These are phyloP conservation scores for Spizellomyces sp. DNA, from an alignment of 192 early-diverging fungal genomes.

Conservation along the genomic window DNA sequence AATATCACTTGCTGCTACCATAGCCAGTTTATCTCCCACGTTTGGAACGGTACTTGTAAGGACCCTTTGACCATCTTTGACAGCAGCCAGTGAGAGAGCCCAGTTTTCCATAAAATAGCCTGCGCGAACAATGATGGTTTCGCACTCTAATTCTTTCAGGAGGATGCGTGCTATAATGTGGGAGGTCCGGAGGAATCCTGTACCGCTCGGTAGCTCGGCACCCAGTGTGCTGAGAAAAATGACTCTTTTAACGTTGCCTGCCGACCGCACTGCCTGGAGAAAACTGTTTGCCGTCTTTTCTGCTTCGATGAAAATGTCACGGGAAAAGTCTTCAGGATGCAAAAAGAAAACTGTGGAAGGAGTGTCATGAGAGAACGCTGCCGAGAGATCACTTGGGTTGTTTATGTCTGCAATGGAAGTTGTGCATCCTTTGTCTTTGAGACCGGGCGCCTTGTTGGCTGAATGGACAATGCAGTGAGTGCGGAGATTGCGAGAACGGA, in stretches of 20 bases:
- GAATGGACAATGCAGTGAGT: constrained; percentile 1
- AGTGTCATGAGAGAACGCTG: not conserved
- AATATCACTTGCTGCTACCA: not conserved
- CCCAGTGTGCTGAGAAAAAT: not conserved
- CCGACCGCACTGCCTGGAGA: not conserved
- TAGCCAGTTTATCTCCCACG: not conserved
- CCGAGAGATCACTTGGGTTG: not conserved
- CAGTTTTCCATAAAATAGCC: constrained; percentile 3
- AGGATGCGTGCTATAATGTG: not conserved
- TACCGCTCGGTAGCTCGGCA: not conserved
- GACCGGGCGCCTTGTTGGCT: not conserved
- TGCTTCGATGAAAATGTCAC: not conserved
- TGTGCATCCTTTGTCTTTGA: not conserved
- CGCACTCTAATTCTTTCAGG: not conserved
- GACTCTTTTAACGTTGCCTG: not conserved
- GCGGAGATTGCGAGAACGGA: not conserved
- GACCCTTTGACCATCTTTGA: not conserved
- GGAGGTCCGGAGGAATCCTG: not conserved
- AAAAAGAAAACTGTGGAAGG: not conserved
- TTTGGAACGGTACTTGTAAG: not conserved
- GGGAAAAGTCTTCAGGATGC: not conserved
- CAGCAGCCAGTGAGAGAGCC: not conserved
- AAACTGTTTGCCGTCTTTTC: not conserved
- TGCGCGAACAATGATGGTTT: not conserved
- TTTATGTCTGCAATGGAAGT: not conserved